phyloP scores from a whole-genome alignment of 768 basidiomycete genomes.

The Xerocomus spinulosus region DNA sequence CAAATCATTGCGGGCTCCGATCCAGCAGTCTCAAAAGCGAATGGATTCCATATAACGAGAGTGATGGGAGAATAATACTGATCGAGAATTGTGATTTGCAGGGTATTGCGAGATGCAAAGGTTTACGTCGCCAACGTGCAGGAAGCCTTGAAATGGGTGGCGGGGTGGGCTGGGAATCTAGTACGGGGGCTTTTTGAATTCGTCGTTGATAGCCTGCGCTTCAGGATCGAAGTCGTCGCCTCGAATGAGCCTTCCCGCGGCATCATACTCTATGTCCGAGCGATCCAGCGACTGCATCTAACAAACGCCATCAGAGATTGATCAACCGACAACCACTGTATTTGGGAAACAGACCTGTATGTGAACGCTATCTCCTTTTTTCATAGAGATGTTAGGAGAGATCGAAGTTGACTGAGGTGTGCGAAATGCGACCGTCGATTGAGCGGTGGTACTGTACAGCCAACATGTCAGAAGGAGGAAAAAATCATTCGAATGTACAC shows the following conservation, averaged over 20 bases:
- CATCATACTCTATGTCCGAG: constrained; percentile 50
- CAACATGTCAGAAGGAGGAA: constrained; percentile 13
- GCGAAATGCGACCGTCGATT: constrained; percentile 60
- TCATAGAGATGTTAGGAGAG: constrained; percentile 28
- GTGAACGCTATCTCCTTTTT: constrained; percentile 49
- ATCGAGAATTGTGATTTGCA: neutral
- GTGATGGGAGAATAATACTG: neutral
- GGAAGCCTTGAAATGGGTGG: neutral
- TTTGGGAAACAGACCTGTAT: constrained; percentile 44
- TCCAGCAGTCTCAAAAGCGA: neutral
- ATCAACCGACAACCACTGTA: neutral
- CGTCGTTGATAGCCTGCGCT: constrained; percentile 51
- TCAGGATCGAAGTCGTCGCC: constrained; percentile 52
- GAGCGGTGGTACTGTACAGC: constrained; percentile 35
- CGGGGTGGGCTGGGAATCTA: constrained; percentile 11
- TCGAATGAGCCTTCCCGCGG: constrained; percentile 46
- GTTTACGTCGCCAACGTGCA: neutral
- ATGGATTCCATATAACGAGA: neutral
- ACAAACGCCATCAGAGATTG: constrained; percentile 1
- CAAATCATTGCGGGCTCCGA: neutral
- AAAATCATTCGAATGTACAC: constrained; percentile 26
- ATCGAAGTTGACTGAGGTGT: constrained; percentile 30
- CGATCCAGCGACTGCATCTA: constrained; percentile 66
- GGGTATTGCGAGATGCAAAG: neutral
- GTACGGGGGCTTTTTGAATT: constrained; percentile 59